Percentiles rank a stretch among this genome's conserved stretches.
These are phyloP conservation scores for Claviceps citrina DNA, from an alignment of 2,329 filamentous ascomycete species.

Conservation along the genomic window DNA sequence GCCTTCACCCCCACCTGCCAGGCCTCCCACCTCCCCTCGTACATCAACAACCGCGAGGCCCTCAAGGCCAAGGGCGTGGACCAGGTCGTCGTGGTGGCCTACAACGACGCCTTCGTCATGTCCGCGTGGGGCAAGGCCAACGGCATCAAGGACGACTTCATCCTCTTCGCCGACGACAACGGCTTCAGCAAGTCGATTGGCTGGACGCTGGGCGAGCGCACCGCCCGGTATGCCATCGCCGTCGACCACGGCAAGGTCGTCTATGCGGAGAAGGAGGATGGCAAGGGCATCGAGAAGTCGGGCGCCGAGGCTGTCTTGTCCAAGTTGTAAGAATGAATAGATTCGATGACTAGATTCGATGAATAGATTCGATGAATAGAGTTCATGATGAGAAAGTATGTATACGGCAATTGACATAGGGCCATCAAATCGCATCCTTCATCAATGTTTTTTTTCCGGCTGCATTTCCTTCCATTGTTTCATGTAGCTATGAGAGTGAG, in stretches of 20 bases:
- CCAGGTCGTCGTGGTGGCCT: constrained; percentile 63
- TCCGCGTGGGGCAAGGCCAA: constrained; percentile 84
- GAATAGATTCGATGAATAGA: no score
- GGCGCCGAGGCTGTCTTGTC: constrained; percentile 38
- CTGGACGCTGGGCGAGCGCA: constrained; percentile 62
- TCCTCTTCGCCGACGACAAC: constrained; percentile 58
- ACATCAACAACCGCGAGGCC: constrained; percentile 54
- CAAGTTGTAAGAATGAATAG: constrained; percentile 30
- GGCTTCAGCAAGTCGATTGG: constrained; percentile 65
- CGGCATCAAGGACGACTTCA: constrained; percentile 51
- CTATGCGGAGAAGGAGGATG: constrained; percentile 62
- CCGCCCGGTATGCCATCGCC: constrained; percentile 64
- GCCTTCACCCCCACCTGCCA: constrained; percentile 84
- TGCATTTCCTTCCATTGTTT: neutral
- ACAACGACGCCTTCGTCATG: constrained; percentile 80
- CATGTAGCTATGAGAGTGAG: neutral
- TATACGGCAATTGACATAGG: no score
- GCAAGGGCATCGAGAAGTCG: constrained; percentile 30
- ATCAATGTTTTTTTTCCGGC: neutral
- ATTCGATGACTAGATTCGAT: no score
- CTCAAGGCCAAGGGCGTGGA: constrained; percentile 73
- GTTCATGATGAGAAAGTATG: no score
- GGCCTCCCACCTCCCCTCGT: constrained; percentile 64
- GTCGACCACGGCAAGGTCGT: constrained; percentile 70
- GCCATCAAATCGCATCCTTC: no score